Evolutionary conservation across 2,329 filamentous ascomycete species (phyloP).

Genomic region (Verticillium albo-atrum): DNA sequence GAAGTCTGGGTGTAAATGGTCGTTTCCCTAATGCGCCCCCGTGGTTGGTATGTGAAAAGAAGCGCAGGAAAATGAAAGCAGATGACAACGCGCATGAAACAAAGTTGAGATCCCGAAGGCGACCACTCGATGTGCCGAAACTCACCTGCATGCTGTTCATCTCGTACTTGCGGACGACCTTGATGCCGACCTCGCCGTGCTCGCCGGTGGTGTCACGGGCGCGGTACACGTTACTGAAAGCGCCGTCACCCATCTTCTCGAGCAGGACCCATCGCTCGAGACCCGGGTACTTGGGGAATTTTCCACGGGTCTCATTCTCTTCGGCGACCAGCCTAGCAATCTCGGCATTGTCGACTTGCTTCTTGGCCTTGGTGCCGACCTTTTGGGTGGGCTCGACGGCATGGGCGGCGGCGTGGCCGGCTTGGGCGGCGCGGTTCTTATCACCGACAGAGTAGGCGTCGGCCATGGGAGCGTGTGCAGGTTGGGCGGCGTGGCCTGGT

Average conservation of each 20-base stretch:
- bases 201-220: constrained; percentile 71
- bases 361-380: constrained; percentile 23
- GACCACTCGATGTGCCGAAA: constrained; percentile 22
- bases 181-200: constrained; percentile 85
- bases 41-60: constrained; percentile 47
- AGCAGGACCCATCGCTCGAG: constrained; percentile 80
- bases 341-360: constrained; percentile 57
- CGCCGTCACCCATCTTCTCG: constrained; percentile 98
- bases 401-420: constrained; percentile 60
- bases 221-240: constrained; percentile 97
- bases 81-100: constrained; percentile 18
- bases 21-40: constrained; percentile 67
- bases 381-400: constrained; percentile 59
- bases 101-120: constrained; percentile 13
- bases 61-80: constrained; percentile 15
- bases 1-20: constrained; percentile 93
- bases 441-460: constrained; percentile 60
- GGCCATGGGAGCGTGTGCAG: constrained; percentile 50
- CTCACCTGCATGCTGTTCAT: constrained; percentile 99
- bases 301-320: constrained; percentile 80
- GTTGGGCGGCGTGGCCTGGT: neutral
- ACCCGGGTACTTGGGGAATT: constrained; percentile 78
- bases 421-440: constrained; percentile 65
- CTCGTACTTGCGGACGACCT: constrained; percentile 97
- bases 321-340: constrained; percentile 85